Evolutionary conservation across 2,329 filamentous ascomycete species (phyloP), one percentile per base, ranked within the genome.

Genomic region (Aspergillus pseudonomiae): DNA sequence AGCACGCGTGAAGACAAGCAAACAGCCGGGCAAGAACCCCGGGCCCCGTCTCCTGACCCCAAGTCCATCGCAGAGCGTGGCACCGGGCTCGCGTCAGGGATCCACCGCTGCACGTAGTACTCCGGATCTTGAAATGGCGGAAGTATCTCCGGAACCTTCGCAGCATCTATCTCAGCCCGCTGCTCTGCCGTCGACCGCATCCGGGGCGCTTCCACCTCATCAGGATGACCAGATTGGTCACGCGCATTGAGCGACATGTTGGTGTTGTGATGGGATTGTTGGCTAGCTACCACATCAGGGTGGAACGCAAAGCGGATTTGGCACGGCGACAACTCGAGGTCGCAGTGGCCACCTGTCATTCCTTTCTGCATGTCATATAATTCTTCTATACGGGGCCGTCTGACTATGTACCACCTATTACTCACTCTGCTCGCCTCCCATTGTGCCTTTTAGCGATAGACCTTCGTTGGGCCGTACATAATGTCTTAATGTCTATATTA

Each of bases 41-140:
- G 67, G 71, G 59, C 60, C 78, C 54, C 62, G 77, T 67, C 59
- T 64, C 4, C 26, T 64, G 41, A 45, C 54, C 6, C 24, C 55
- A 1, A 64, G 54, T 16, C 62, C 59, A 14, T n/a, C 59, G 11
- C 32, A 32, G 36, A 64, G 59, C 12, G 48, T 57, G 41, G 59
- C 60, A 21, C 56, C 60, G 12, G 46, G 46, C 14, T 59, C 60
- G 6, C 56, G 60, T 0, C 55, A 53, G 39, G 60, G 48, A 28
- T 59, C 60, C 19, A 24, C 58, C 12, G 28, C 45, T 28, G 21
- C 4, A 24, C 45, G 6, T 7, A 28, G 26, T 30, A 16, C 26
- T 16, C 7, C 28, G 2, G 54, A 55, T 16, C 50, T 50, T 0
- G 26, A 54, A 36, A 54, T 54, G 50, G 50, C 50, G 16, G 46